Base-by-base conservation (phyloP, 371 early-diverging fungal genomes). In the Massospora cicadina region DNA sequence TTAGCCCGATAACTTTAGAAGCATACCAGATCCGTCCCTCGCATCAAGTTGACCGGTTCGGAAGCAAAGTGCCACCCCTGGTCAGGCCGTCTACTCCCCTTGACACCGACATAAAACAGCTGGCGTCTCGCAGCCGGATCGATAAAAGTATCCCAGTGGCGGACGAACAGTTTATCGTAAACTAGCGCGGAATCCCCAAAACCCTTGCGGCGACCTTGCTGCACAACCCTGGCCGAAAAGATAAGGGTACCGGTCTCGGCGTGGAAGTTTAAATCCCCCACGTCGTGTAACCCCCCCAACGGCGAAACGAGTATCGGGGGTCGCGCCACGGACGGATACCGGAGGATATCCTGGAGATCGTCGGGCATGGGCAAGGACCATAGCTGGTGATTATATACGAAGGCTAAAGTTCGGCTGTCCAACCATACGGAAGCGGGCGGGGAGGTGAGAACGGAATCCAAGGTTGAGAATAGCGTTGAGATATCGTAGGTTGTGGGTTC, bases 91-190 rank as follows among this genome's bases (percentile, higher is more conserved):
- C 56, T 75, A 58, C 17, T 32, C 3, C 29, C 27, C 55, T 68
- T 69, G 55, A 65, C 66, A n/a, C 43, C 13, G 2, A 30, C 28
- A 30, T 24, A 24, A 29, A 56, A 60, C 7, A 67, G 24, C 7
- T 67, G 60, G 81, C 79, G 74, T 77, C 78, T 66, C 68, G 78
- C 77, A 32, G 76, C 43, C 2, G 21, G 74, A 27, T 73, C 66
- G 1, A 77, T 68, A 60, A 76, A 82, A 2, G 65, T 65, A 68
- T 87, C 87, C 87, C 87, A 87, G 61, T 85, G 87, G 63, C 87
- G 75, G 54, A 87, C 81, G 77, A 82, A 83, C 31, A 87, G 71
- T 12, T 77, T 65, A 58, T 85, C 83, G 71, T 72, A 83, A 10
- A 76, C 80, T 26, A 78, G 31, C 13, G 74, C 81, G 0, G 77